These are phyloP conservation scores for Madurella fahalii DNA, from an alignment of 2,329 filamentous ascomycete genomes.

Conservation along the genomic window DNA sequence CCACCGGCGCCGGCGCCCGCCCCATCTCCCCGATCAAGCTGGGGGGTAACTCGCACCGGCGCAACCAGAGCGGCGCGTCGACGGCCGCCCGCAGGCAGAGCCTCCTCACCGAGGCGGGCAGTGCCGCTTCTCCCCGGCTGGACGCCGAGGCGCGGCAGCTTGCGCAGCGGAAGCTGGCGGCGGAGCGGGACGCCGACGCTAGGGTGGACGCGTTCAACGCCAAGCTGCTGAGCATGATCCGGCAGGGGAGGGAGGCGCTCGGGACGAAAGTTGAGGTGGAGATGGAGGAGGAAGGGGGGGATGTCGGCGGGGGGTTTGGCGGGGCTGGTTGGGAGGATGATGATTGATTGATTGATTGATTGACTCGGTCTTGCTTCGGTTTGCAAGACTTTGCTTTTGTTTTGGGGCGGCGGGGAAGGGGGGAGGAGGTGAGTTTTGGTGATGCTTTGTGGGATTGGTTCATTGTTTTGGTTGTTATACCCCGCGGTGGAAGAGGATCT, in stretches of 20 bases:
- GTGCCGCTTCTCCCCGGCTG: constrained; percentile 43
- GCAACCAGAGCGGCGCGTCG: constrained; percentile 44
- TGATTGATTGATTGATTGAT: constrained; percentile 15
- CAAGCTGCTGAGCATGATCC: constrained; percentile 79
- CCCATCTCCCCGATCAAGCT: constrained; percentile 18
- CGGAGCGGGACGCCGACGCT: constrained; percentile 74
- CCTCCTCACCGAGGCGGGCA: constrained; percentile 10
- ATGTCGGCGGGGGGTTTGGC: constrained; percentile 50
- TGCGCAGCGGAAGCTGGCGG: constrained; percentile 65
- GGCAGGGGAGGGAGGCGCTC: constrained; percentile 80
- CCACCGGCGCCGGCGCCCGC: background rate
- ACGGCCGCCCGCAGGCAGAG: constrained; percentile 26
- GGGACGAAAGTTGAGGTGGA: constrained; percentile 70
- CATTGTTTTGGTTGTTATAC: no score
- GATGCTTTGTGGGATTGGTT: no score
- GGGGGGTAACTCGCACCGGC: constrained; percentile 35
- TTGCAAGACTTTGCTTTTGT: background rate
- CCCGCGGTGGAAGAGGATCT: no score
- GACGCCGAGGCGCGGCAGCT: constrained; percentile 68
- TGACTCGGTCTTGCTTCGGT: background rate
- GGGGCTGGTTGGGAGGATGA: constrained; percentile 42
- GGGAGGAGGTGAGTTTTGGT: no score
- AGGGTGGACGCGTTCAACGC: constrained; percentile 76
- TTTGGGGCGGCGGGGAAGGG: no score
- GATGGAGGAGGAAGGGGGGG: constrained; percentile 59